Conservation (phyloP, 495 filamentous ascomycete species). For the Xanthoparmelia taractica region DNA sequence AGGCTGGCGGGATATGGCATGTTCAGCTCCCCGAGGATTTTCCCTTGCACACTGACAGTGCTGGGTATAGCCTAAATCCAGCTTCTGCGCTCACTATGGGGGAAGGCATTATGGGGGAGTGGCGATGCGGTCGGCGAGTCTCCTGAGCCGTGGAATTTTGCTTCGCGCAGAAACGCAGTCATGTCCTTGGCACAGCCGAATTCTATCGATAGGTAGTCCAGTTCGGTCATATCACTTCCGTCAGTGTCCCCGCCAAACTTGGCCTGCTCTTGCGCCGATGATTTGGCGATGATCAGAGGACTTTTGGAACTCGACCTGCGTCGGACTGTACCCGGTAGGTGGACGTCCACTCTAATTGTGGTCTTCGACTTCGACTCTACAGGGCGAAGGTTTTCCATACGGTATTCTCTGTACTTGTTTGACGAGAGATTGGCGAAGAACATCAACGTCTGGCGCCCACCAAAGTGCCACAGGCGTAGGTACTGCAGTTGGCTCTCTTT, state of each 20-base stretch:
- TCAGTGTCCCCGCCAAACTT: slow-evolving; percentile 3
- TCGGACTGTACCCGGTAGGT: slow-evolving; percentile 13
- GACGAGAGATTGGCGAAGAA: slow-evolving; percentile 17
- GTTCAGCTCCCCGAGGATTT: not conserved
- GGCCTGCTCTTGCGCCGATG: not conserved
- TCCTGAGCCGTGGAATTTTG: slow-evolving; percentile 9
- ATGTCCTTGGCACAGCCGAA: slow-evolving; percentile 11
- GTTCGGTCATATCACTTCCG: slow-evolving; percentile 6
- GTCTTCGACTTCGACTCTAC: slow-evolving; percentile 18
- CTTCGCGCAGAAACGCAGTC: slow-evolving; percentile 4
- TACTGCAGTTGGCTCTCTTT: slow-evolving; percentile 17
- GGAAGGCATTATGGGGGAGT: not conserved
- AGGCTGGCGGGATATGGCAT: not conserved
- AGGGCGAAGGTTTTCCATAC: slow-evolving; percentile 16
- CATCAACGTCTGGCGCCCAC: slow-evolving; percentile 15
- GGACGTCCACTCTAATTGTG: slow-evolving; percentile 10
- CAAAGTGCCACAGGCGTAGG: slow-evolving; percentile 16
- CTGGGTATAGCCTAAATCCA: not conserved
- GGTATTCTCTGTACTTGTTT: slow-evolving; percentile 12
- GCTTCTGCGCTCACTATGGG: not conserved
- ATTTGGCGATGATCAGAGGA: slow-evolving; percentile 1
- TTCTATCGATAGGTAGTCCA: slow-evolving; percentile 19
- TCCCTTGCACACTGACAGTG: not conserved
- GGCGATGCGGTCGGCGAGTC: slow-evolving; percentile 2
- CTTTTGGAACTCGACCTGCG: slow-evolving; percentile 18